Conservation (phyloP, 495 filamentous ascomycete species). For the Bryoglossum gracile region DNA sequence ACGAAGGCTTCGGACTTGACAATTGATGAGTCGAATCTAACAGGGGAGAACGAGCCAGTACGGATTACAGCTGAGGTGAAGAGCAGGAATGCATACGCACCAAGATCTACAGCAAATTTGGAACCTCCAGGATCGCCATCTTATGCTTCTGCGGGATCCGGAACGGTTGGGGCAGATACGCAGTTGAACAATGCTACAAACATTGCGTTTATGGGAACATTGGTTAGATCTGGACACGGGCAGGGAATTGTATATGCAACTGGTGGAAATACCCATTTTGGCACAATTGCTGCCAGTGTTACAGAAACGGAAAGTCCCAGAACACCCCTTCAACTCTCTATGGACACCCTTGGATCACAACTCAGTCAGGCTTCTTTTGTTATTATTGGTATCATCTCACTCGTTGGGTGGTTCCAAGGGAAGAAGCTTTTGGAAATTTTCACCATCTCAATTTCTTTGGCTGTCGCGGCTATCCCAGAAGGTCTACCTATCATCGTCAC, state of each 20-base stretch:
- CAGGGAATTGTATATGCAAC: constrained; percentile 94
- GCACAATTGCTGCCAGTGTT: constrained; percentile 87
- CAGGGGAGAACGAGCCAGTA: constrained; percentile 92
- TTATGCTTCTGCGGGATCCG: constrained; percentile 53
- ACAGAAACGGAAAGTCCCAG: constrained; percentile 91
- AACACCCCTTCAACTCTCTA: constrained; percentile 89
- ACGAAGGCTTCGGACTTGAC: constrained; percentile 79
- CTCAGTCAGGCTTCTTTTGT: constrained; percentile 93
- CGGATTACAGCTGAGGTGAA: constrained; percentile 60
- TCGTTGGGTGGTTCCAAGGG: constrained; percentile 83
- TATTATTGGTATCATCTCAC: constrained; percentile 85
- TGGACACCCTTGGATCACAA: constrained; percentile 92
- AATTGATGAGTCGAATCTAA: constrained; percentile 96
- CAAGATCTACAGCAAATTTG: constrained; percentile 29
- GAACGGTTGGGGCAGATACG: constrained; percentile 57
- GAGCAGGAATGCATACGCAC: constrained; percentile 27
- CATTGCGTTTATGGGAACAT: constrained; percentile 96
- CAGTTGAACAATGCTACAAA: constrained; percentile 47
- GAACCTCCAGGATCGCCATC: constrained; percentile 46
- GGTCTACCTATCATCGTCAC: constrained; percentile 97
- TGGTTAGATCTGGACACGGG: constrained; percentile 93
- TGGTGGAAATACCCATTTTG: constrained; percentile 88
- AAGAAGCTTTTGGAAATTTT: constrained; percentile 91
- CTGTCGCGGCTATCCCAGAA: constrained; percentile 95
- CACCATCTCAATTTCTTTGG: constrained; percentile 92